Base-by-base conservation (phyloP, 176 grass and related monocot species). In the Juncus effusus region DNA sequence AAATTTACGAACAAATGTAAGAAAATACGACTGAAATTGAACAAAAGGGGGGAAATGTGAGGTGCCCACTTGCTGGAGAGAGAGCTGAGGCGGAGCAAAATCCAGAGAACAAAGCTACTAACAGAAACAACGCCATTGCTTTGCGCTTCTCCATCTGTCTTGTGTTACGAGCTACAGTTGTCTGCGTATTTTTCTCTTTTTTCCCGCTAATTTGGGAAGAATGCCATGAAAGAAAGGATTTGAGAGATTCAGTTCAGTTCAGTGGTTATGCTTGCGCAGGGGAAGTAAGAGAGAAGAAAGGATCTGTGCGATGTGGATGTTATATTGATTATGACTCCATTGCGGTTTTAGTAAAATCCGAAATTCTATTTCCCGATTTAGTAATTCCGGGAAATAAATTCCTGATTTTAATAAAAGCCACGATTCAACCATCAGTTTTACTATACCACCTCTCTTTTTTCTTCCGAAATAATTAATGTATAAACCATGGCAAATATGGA, bases 1-100 rank as follows among this genome's bases (percentile, higher is more conserved):
- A 56, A 62, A 67, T 19, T 65, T 77, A 56, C 19, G 55, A 42
- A 39, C 12, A 38, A 13, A 56, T 15, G 11, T 2, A 63, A 72
- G 4, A 73, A 6, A 63, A 54, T 37, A 59, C 19, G 36, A 41
- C 10, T 52, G 6, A 72, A 65, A 69, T 14, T 45, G 58, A 38
- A 60, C 0, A 67, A 3, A 16, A 51, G 37, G 36, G 74, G 53
- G 15, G 59, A 44, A 75, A 61, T 56, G 61, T 44, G 77, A 38
- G 75, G 53, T 62, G 74, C 49, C 8, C 75, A 85, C 68, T 82
- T 56, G 68, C 49, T 13, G 68, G 61, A 38, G 39, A 73, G 36
- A 72, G 54, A 44, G 67, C 40, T 38, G 59, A 76, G 54, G 54
- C 59, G 60, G 73, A 58, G 54, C 62, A 59, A 42, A 71, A 76